Percentiles rank a stretch among this genome's conserved stretches.
Conservation (phyloP, 2,329 filamentous ascomycete species). For the Exserohilum turcica region DNA sequence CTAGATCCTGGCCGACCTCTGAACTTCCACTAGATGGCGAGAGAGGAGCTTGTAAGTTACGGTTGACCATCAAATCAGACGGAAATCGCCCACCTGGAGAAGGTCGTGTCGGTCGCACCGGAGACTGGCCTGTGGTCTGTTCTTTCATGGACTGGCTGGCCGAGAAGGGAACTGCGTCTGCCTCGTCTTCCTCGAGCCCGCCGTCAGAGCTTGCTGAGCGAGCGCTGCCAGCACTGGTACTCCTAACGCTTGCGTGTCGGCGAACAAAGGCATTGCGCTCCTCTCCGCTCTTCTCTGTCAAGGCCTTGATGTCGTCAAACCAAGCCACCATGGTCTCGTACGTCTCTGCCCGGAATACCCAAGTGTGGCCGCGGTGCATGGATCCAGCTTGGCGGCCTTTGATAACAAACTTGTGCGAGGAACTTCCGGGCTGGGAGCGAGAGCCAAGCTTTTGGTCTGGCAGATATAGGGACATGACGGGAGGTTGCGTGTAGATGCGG, state of each 20-base stretch:
- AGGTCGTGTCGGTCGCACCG: slow-evolving; percentile 65
- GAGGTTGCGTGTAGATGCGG: slow-evolving; percentile 77
- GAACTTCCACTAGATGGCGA: slow-evolving; percentile 85
- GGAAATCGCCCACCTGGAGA: slow-evolving; percentile 96
- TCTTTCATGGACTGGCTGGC: slow-evolving; percentile 57
- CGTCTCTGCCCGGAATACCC: slow-evolving; percentile 70
- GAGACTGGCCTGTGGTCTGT: slow-evolving; percentile 42
- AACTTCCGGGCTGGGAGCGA: slow-evolving; percentile 79
- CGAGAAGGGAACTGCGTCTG: slow-evolving; percentile 68
- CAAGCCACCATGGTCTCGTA: slow-evolving; percentile 97
- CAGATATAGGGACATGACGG: slow-evolving; percentile 94
- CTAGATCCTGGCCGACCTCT: slow-evolving; percentile 64
- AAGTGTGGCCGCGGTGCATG: slow-evolving; percentile 80
- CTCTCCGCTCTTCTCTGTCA: slow-evolving; percentile 87
- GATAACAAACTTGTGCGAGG: slow-evolving; percentile 96
- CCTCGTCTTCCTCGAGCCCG: slow-evolving; percentile 59
- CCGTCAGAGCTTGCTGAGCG: slow-evolving; percentile 57
- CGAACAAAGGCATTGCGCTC: slow-evolving; percentile 88
- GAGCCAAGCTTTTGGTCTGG: slow-evolving; percentile 95
- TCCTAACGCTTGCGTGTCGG: slow-evolving; percentile 77
- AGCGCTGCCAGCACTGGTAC: slow-evolving; percentile 67
- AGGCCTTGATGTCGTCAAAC: slow-evolving; percentile 88
- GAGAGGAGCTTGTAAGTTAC: slow-evolving; percentile 78
- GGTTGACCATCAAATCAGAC: slow-evolving; percentile 86
- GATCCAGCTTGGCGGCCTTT: slow-evolving; percentile 93